Evolutionary conservation across 2,329 filamentous ascomycete genomes (phyloP).

Genomic region (Coniella vitis): DNA sequence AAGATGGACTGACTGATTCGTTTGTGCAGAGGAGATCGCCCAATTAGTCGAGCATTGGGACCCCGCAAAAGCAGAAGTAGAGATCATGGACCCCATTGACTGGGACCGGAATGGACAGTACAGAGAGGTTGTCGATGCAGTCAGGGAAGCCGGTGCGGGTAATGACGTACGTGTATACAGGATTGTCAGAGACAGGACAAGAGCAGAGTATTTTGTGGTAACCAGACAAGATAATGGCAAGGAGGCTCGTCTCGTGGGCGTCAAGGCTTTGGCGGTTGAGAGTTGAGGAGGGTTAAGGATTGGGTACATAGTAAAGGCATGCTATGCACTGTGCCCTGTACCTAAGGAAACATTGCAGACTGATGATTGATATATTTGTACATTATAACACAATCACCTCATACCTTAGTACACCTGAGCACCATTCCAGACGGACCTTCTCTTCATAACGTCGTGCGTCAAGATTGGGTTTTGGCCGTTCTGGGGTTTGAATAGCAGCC

Average conservation of each 20-base stretch:
- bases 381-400: too few species aligned
- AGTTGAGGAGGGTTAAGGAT: conserved; percentile 32
- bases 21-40: conserved; percentile 57
- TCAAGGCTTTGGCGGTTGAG: conserved; percentile 74
- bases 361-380: too few species aligned
- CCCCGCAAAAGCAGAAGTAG: conserved; percentile 49
- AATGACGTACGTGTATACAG: conserved; percentile 69
- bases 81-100: conserved; percentile 59
- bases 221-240: conserved; percentile 50
- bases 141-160: conserved; percentile 55
- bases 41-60: conserved; percentile 54
- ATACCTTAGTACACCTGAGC: too few species aligned
- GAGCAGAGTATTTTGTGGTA: conserved; percentile 76
- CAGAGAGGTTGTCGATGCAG: conserved; percentile 58
- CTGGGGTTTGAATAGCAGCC: not conserved
- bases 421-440: too few species aligned
- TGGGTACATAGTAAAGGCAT: too few species aligned
- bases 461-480: too few species aligned
- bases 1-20: not conserved
- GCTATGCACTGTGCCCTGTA: too few species aligned
- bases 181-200: conserved; percentile 54
- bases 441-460: too few species aligned
- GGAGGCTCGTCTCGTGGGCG: conserved; percentile 61
- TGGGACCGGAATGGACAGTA: conserved; percentile 74
- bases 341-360: not conserved